Percentiles rank a stretch among this genome's conserved stretches.
These are phyloP conservation scores for Candida piceae DNA, from an alignment of 805 yeast genomes.

Conservation along the genomic window DNA sequence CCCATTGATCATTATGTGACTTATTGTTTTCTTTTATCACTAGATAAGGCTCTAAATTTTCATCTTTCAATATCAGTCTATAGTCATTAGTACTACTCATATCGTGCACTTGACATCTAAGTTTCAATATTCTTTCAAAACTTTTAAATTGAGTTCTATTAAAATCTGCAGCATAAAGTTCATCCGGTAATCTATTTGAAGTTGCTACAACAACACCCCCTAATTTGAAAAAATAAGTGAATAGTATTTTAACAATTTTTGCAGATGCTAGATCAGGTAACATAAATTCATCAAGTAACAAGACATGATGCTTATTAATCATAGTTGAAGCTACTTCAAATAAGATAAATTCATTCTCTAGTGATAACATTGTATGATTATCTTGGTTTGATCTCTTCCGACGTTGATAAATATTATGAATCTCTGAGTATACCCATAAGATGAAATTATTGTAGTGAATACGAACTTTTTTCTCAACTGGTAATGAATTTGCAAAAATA, in stretches of 20 bases:
- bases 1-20: conserved; percentile 33
- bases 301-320: conserved; percentile 51
- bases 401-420: conserved; percentile 48
- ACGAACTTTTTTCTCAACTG: conserved; percentile 56
- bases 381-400: conserved; percentile 30
- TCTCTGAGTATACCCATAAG: conserved; percentile 60
- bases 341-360: conserved; percentile 59
- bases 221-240: conserved; percentile 63
- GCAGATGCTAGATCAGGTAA: conserved; percentile 73
- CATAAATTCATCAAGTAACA: conserved; percentile 71
- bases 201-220: conserved; percentile 77
- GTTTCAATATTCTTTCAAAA: conserved; percentile 51
- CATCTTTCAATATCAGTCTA: conserved; percentile 33
- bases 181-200: conserved; percentile 67
- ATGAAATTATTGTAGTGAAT: conserved; percentile 72
- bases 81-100: conserved; percentile 59
- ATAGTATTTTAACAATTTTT: conserved; percentile 57
- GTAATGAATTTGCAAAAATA: conserved; percentile 61
- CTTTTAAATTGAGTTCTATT: conserved; percentile 51
- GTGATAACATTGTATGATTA: conserved; percentile 29
- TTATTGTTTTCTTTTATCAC: conserved; percentile 28
- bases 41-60: conserved; percentile 26
- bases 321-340: conserved; percentile 64
- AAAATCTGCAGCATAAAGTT: conserved; percentile 62
- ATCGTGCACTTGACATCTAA: conserved; percentile 57